Evolutionary conservation across 2,329 filamentous ascomycete genomes (phyloP), one percentile per base, ranked within the genome.

Genomic region (Ophiostoma ulmi): DNA sequence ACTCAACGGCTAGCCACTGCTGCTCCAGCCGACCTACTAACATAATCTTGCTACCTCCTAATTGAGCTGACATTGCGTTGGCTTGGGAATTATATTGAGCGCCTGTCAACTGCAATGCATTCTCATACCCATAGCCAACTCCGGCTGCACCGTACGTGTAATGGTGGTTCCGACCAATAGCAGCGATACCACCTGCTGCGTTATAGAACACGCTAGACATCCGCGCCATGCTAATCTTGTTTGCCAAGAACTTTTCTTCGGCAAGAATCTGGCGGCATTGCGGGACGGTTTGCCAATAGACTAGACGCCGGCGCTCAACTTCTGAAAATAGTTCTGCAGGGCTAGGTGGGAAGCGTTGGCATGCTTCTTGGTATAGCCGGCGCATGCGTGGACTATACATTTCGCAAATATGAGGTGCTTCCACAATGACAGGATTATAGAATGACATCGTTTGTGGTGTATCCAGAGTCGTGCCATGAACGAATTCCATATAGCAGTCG

Each of bases 341-440:
- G 5, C 77, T 72, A 0, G 76, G 74, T 44, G 76, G 73, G 0
- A 68, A 73, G 4, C 74, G 69, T 6, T 63, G 55, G 65, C 79
- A 79, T 2, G 79, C 78, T 2, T 70, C 71, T 0, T 1, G 2
- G 44, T 70, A 81, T 73, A 79, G 76, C 0, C 67, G 74, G n/a
- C 80, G 79, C 79, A 81, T 81, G 5, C 80, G 77, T 0, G 77
- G 77, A 2, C 79, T 80, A 77, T 79, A 81, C 6, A 81, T 75
- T 44, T 78, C 78, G 67, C 80, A 81, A 55, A 79, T 78, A 6
- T 76, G 73, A 1, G 73, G 61, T 0, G 75, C 74, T 14, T 76
- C 73, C 13, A 79, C 75, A 5, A 73, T 72, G 0, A 70, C 72
- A 0, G 68, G 75, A 3, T 6, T 14, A 17, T 78, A 77, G 58